Evolutionary conservation across 352 stramenopile species (phyloP).

Genomic region (Phytophthora europaea): DNA sequence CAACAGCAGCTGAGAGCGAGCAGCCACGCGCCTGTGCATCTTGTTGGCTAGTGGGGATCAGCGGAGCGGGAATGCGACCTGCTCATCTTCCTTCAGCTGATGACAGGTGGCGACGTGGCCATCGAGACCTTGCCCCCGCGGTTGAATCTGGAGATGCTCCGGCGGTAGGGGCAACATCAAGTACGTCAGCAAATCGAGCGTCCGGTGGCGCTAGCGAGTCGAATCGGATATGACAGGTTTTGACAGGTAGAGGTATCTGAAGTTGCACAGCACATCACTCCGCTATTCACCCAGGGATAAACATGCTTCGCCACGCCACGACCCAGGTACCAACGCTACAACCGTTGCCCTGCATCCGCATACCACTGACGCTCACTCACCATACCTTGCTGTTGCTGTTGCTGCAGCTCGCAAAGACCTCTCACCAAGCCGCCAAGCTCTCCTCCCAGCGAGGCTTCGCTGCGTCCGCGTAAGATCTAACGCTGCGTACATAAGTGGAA

Average conservation of each 20-base stretch:
- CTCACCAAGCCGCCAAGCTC: constrained; percentile 22
- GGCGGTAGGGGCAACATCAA: not conserved
- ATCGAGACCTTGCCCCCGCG: not conserved
- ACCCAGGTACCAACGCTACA: constrained; percentile 18
- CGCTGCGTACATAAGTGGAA: not conserved
- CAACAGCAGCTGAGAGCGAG: constrained; percentile 5
- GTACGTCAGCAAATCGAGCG: constrained; percentile 2
- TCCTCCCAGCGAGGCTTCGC: constrained; percentile 41
- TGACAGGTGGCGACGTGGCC: constrained; percentile 20
- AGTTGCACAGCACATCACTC: not conserved
- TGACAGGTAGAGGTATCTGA: not conserved
- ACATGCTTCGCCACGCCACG: constrained; percentile 39
- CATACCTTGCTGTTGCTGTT: not conserved
- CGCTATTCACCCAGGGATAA: not conserved
- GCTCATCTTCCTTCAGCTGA: constrained; percentile 3
- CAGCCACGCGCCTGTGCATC: constrained; percentile 31
- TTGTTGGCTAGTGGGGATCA: constrained; percentile 29
- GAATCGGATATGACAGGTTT: not conserved
- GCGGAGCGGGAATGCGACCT: constrained; percentile 9
- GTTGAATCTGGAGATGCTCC: constrained; percentile 10
- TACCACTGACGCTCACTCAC: not conserved
- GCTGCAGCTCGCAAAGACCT: constrained; percentile 29
- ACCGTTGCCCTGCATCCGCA: not conserved
- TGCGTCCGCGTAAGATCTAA: constrained; percentile 41
- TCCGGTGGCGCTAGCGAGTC: constrained; percentile 35